These are phyloP conservation scores for Immersiporthe knoxdaviesiana DNA, from an alignment of 2,329 filamentous ascomycete genomes.

Conservation along the genomic window DNA sequence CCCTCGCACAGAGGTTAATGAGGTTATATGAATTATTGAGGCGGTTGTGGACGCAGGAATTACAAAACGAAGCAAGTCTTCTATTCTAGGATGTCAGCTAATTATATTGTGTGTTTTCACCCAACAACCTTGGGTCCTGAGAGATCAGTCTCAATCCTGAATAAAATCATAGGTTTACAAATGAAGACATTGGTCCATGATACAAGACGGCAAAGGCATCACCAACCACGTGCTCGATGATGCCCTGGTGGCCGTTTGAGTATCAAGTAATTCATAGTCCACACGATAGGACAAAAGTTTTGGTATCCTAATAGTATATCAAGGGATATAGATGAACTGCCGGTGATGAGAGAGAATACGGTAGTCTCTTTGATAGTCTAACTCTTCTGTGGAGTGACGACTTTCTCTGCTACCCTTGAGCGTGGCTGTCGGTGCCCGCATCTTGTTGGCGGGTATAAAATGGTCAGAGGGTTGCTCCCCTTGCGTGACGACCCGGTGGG, in stretches of 20 bases:
- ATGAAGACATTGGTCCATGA: not conserved
- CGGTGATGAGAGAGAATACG: not conserved
- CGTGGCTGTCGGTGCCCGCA: not conserved
- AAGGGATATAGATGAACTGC: not conserved
- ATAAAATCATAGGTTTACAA: not conserved
- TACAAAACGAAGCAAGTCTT: not conserved
- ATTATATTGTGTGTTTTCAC: not conserved
- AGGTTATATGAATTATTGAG: too few relatives aligned
- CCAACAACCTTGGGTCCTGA: not conserved
- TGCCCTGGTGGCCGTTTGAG: not conserved
- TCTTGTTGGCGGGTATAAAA: not conserved
- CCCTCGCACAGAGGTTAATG: too few relatives aligned
- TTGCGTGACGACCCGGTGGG: conserved; percentile 1
- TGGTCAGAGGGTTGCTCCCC: not conserved
- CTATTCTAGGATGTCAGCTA: not conserved
- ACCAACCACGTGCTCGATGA: not conserved
- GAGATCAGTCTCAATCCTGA: not conserved
- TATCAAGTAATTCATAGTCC: not conserved
- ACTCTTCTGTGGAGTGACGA: not conserved
- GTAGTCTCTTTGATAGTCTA: not conserved
- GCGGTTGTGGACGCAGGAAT: too few relatives aligned
- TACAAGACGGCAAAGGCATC: not conserved
- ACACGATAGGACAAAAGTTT: not conserved
- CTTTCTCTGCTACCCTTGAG: not conserved
- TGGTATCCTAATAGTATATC: not conserved